Evolutionary conservation across 768 basidiomycete genomes (phyloP).

Genomic region (Boletales sp.): DNA sequence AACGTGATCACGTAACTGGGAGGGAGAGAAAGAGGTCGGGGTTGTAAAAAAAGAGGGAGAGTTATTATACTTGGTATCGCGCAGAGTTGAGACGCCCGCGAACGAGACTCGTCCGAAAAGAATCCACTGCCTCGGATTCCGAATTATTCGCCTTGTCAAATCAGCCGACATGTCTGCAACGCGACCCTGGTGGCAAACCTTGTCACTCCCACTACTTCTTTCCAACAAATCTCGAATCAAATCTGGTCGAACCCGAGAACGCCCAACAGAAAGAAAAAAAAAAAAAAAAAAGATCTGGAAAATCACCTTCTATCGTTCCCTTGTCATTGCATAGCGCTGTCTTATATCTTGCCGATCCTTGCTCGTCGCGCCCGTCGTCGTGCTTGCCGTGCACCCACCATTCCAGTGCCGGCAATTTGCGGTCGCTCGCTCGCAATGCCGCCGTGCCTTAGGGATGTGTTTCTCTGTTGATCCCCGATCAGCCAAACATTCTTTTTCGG

Average conservation of each 20-base stretch:
- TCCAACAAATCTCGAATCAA: conserved; percentile 29
- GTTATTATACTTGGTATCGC: conserved; percentile 33
- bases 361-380: not conserved
- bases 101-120: conserved; percentile 14
- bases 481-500: conserved; percentile 36
- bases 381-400: not conserved
- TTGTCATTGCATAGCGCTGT: not conserved
- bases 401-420: conserved; percentile 24
- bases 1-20: conserved; percentile 41
- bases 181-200: conserved; percentile 36
- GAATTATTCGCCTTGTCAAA: conserved; percentile 46
- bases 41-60: conserved; percentile 37
- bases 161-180: conserved; percentile 32
- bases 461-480: conserved; percentile 63
- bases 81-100: conserved; percentile 27
- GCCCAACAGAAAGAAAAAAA: not conserved
- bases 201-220: conserved; percentile 19
- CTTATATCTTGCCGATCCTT: not conserved
- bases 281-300: not conserved
- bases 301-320: conserved; percentile 19
- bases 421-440: conserved; percentile 13
- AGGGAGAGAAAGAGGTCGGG: conserved; percentile 46
- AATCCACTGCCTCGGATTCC: conserved; percentile 39
- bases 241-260: conserved; percentile 28
- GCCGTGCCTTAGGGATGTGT: conserved; percentile 30